Conservation (phyloP, 2,329 filamentous ascomycete genomes). For the Fusarium marasasianum region DNA sequence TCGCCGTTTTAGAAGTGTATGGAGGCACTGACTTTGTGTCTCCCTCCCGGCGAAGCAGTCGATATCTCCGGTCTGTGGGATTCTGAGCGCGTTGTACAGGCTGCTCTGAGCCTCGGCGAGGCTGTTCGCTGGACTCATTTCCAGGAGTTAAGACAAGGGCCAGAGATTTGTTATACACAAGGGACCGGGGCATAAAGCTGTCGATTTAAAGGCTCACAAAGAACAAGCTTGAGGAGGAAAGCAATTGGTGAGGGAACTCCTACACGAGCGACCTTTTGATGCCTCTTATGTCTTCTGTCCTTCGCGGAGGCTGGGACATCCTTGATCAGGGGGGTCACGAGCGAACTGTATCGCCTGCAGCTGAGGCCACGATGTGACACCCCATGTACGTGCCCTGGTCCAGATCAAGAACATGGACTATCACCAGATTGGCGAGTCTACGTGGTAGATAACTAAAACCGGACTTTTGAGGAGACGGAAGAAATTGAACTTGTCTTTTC, state of each 20-base stretch:
- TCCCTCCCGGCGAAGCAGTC: background rate
- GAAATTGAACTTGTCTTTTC: too few species aligned
- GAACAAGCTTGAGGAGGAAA: background rate
- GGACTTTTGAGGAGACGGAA: background rate
- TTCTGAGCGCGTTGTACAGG: slow-evolving; percentile 3
- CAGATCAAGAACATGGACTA: background rate
- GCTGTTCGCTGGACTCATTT: background rate
- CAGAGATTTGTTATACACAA: too few species aligned
- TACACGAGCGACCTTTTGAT: background rate
- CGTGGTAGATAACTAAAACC: background rate
- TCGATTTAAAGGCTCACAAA: background rate
- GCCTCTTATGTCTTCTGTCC: background rate
- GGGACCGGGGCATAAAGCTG: background rate
- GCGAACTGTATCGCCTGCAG: background rate
- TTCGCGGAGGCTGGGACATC: background rate
- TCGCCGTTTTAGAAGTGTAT: background rate
- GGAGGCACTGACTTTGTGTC: background rate
- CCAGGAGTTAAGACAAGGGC: background rate
- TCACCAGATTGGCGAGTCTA: background rate
- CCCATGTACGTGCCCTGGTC: background rate
- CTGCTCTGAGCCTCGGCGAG: background rate
- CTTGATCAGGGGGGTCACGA: background rate
- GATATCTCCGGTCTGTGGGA: background rate
- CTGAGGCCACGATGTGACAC: background rate
- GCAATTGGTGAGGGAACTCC: background rate